These are phyloP conservation scores for Suillus subalutaceus DNA, from an alignment of 768 basidiomycete genomes.

Conservation along the genomic window DNA sequence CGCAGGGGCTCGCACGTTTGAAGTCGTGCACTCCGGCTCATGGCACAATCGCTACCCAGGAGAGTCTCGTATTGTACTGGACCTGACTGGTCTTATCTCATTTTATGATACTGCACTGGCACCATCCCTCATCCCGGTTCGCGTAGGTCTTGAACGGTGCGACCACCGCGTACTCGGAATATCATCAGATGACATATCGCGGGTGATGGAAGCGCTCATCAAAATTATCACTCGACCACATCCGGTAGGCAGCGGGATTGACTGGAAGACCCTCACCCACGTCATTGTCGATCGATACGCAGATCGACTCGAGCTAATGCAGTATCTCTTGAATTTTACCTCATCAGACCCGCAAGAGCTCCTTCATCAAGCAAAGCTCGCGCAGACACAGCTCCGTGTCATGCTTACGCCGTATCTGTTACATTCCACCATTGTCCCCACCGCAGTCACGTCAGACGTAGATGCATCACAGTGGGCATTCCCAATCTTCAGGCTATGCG, in stretches of 20 bases:
- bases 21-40: no score
- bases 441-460: neutral
- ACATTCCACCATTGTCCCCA: constrained; percentile 12
- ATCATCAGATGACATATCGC: no score
- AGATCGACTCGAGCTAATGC: constrained; percentile 44
- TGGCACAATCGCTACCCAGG: no score
- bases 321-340: constrained; percentile 35
- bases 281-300: constrained; percentile 44
- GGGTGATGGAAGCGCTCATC: constrained; percentile 10
- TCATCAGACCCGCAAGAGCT: constrained; percentile 17
- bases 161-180: no score
- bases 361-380: constrained; percentile 11
- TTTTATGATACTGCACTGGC: no score
- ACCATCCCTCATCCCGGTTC: no score
- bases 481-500: constrained; percentile 34
- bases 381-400: constrained; percentile 25
- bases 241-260: constrained; percentile 34
- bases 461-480: constrained; percentile 28
- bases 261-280: constrained; percentile 44
- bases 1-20: no score
- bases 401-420: constrained; percentile 18
- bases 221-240: neutral
- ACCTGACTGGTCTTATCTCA: no score
- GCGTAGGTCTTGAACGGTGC: no score
- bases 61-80: no score